Evolutionary conservation across 2,329 filamentous ascomycete genomes (phyloP).

Genomic region (Xylariales sp.): DNA sequence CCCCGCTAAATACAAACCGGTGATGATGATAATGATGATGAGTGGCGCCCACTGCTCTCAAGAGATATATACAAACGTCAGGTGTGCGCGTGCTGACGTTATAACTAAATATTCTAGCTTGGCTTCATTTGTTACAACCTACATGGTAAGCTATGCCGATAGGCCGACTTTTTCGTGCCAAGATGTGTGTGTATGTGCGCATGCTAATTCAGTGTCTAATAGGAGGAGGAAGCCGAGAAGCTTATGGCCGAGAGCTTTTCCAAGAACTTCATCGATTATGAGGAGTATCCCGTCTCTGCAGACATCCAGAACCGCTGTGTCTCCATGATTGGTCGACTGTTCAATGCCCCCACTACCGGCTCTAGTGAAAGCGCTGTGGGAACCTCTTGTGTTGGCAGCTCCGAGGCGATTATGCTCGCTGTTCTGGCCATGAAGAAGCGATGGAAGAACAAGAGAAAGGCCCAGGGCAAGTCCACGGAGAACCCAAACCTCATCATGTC

Average conservation of each 20-base stretch:
- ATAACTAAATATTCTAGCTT: too few relatives aligned
- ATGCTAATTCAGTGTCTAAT: constrained; percentile 33
- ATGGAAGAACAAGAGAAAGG: constrained; percentile 84
- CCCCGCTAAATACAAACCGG: neutral
- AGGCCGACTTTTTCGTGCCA: neutral
- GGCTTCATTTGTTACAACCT: constrained; percentile 91
- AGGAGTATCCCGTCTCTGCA: constrained; percentile 76
- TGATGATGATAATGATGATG: constrained; percentile 4
- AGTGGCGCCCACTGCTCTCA: too few relatives aligned
- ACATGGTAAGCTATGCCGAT: constrained; percentile 62
- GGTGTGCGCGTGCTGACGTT: too few relatives aligned
- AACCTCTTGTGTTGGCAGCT: constrained; percentile 84
- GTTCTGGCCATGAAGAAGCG: constrained; percentile 92
- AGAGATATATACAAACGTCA: too few relatives aligned
- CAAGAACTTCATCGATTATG: constrained; percentile 94
- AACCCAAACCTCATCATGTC: constrained; percentile 94
- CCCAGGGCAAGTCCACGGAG: constrained; percentile 74
- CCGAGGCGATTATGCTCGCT: constrained; percentile 80
- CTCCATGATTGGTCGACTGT: constrained; percentile 84
- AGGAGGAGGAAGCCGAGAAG: constrained; percentile 88
- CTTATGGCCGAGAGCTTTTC: constrained; percentile 89
- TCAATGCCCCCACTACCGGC: constrained; percentile 65
- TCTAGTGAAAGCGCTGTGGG: constrained; percentile 66
- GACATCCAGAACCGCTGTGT: constrained; percentile 91
- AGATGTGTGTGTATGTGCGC: constrained; percentile 8